phyloP scores from a whole-genome alignment of 176 grass and related monocot genomes.

The Elaeis guineensis region DNA sequence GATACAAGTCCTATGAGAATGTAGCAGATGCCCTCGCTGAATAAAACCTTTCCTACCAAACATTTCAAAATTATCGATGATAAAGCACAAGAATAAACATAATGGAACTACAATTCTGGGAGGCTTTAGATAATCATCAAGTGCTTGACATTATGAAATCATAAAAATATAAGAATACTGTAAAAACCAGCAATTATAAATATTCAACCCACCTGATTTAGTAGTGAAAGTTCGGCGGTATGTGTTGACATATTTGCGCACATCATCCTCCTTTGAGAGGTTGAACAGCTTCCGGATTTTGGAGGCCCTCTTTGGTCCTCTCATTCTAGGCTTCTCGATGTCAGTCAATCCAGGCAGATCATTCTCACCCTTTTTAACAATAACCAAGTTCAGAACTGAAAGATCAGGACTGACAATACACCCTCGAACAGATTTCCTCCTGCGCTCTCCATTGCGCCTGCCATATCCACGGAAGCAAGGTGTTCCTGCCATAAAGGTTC shows the following conservation, averaged over 20 bases:
- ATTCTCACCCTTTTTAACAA: conserved; percentile 88
- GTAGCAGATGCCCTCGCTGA: too few relatives aligned
- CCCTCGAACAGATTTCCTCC: conserved; percentile 86
- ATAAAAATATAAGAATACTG: too few relatives aligned
- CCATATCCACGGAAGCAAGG: conserved; percentile 87
- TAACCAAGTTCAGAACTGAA: conserved; percentile 83
- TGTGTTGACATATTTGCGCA: conserved; percentile 91
- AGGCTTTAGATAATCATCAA: too few relatives aligned
- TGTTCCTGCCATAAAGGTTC: conserved; percentile 33
- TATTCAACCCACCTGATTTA: conserved; percentile 49
- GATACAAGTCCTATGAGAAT: too few relatives aligned
- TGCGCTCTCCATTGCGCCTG: conserved; percentile 74
- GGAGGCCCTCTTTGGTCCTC: conserved; percentile 90
- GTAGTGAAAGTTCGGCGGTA: conserved; percentile 80
- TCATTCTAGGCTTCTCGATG: conserved; percentile 92
- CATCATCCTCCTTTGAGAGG: conserved; percentile 85
- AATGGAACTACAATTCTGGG: too few relatives aligned
- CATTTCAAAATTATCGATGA: too few relatives aligned
- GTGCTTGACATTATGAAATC: too few relatives aligned
- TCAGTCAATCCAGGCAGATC: conserved; percentile 80
- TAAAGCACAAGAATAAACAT: too few relatives aligned
- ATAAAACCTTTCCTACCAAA: too few relatives aligned
- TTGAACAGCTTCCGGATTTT: conserved; percentile 98
- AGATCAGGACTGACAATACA: conserved; percentile 93
- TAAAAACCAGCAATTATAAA: too few relatives aligned